A percentile compares a stretch with the other conserved stretches of the same genome.
Evolutionary conservation across 441 rosid species (phyloP).

Genomic region (Pelargonium myrrhifolium): DNA sequence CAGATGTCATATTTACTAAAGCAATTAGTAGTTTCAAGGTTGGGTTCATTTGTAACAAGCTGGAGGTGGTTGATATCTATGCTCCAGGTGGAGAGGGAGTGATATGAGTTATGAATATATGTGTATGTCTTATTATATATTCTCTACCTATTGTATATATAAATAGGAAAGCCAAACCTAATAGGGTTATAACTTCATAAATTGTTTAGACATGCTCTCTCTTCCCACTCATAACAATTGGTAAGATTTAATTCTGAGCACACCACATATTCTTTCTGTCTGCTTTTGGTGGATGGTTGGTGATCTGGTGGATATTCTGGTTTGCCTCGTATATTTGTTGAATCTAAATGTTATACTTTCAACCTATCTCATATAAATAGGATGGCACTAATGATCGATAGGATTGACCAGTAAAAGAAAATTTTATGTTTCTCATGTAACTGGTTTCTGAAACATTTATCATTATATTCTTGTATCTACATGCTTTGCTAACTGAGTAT

Average conservation of each 20-base stretch:
- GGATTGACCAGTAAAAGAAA: background rate
- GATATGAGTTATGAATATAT: background rate
- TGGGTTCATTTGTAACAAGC: background rate
- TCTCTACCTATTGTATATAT: background rate
- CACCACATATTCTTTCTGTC: background rate
- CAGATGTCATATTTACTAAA: background rate
- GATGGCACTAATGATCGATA: background rate
- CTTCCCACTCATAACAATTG: background rate
- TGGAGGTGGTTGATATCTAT: background rate
- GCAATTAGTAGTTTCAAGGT: background rate
- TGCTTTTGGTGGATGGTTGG: background rate
- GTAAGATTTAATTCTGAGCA: background rate
- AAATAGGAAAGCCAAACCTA: background rate
- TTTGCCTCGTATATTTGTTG: background rate
- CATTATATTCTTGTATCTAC: slow-evolving; percentile 2
- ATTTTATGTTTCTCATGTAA: background rate
- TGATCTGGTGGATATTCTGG: background rate
- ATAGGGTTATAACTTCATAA: background rate
- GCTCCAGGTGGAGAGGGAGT: background rate
- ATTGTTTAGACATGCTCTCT: background rate
- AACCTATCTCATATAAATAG: background rate
- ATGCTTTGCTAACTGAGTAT: slow-evolving; percentile 19
- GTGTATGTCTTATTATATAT: background rate
- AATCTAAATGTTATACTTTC: background rate
- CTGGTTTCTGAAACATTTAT: background rate